Evolutionary conservation across 2,329 filamentous ascomycete genomes (phyloP), one percentile per base, ranked within the genome.

Genomic region (Basipetospora chlamydospora): DNA sequence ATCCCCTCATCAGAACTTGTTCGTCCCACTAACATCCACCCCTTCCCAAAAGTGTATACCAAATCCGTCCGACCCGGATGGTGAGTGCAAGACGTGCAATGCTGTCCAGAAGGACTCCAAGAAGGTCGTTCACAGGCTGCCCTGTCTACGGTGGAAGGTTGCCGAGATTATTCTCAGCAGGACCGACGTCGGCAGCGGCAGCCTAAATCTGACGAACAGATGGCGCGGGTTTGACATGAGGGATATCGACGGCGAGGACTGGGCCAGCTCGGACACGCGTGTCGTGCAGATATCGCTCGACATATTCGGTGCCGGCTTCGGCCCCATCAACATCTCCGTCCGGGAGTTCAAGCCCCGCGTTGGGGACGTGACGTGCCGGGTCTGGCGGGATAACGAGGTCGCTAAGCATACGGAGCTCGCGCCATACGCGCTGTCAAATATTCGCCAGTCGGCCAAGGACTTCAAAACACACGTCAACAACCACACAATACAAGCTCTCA

Each of bases 61-160:
- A 15, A 52, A 64, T 37, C 39, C 43, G 8, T 39, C 44, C 8
- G 43, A 57, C 31, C 44, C 52, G 11, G 28, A 52, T 13, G 51
- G 49, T 11, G 46, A 51, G 5, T 70, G 66, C 45, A 8, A 50
- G 3, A 57, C 56, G 2, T 70, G 66, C 41, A 41, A 47, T 6
- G 46, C 43, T 1, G 53, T 64, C 3, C 49, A 52, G 9, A 49
- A 46, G 20, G 52, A 52, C 1, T 66, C 63, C 0, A 60, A 59
- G 26, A 70, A 65, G 42, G 60, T 62, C 2, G 58, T 69, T 5
- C 65, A 69, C 37, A 50, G 53, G 17, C 46, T 62, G 4, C 54
- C 56, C 0, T 71, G 67, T 39, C 46, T 55, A 11, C 58, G 66
- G 10, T 57, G 52, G 42, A 63, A 61, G 42, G 49, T 70, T 9